These are phyloP conservation scores for Heterobasidion parviporum DNA, from an alignment of 1,284 basidiomycete species.

Conservation along the genomic window DNA sequence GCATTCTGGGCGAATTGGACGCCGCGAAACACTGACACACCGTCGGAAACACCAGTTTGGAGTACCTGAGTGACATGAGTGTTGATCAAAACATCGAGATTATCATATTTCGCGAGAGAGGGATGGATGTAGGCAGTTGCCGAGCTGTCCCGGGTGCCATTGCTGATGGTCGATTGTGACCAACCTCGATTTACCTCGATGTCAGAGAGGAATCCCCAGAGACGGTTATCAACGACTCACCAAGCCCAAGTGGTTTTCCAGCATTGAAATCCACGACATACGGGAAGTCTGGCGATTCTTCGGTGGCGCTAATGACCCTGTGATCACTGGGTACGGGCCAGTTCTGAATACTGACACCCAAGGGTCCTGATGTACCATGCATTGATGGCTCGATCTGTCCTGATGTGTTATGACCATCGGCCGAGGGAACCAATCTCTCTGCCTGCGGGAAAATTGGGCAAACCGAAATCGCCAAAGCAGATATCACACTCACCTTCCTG, in stretches of 20 bases:
- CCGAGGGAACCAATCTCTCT: conserved; percentile 20
- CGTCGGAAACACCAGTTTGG: background rate
- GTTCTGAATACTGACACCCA: conserved; percentile 21
- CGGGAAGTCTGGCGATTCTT: conserved; percentile 15
- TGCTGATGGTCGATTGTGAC: conserved; percentile 14
- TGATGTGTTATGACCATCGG: conserved; percentile 20
- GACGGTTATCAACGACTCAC: conserved; percentile 11
- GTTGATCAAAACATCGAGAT: conserved; percentile 25
- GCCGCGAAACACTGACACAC: conserved; percentile 1
- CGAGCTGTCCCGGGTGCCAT: conserved; percentile 22
- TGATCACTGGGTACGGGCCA: conserved; percentile 17
- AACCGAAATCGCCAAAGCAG: background rate
- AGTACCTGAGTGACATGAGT: conserved; percentile 16
- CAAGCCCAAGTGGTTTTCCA: conserved; percentile 23
- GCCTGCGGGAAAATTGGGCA: conserved; percentile 14
- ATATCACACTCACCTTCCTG: conserved; percentile 18
- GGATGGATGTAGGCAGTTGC: conserved; percentile 22
- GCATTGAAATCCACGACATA: conserved; percentile 27
- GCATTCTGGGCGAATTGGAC: conserved; percentile 1
- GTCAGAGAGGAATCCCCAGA: background rate
- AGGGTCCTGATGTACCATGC: conserved; percentile 23
- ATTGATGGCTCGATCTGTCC: conserved; percentile 21
- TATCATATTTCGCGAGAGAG: conserved; percentile 13
- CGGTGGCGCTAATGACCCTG: conserved; percentile 13
- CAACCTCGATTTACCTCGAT: conserved; percentile 10